Conservation (phyloP, 257 asterid genomes). For the Capsicum rhomboideum region DNA sequence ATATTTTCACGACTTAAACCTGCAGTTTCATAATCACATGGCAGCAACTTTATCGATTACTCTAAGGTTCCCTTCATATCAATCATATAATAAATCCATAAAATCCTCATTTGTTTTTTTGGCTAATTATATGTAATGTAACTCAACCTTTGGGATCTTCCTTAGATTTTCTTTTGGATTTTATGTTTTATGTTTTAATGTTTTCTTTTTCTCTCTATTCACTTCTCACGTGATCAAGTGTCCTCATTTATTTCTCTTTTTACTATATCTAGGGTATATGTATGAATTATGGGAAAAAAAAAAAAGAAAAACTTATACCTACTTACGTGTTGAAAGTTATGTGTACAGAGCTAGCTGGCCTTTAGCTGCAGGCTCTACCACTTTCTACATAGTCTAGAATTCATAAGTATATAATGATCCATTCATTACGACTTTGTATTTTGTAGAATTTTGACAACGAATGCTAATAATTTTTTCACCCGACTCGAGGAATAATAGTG, state of each 20-base stretch:
- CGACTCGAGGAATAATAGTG: neutral
- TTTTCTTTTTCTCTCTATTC: neutral
- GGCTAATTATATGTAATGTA: neutral
- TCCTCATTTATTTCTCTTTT: neutral
- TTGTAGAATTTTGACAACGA: neutral
- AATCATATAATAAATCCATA: neutral
- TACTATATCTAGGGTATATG: too few species aligned
- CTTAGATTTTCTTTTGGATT: constrained; percentile 15
- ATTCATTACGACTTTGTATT: neutral
- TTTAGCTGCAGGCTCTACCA: neutral
- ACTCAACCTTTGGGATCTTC: neutral
- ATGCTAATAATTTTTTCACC: neutral
- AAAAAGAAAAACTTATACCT: neutral
- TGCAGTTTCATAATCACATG: too few species aligned
- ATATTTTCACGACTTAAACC: too few species aligned
- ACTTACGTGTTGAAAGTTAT: neutral
- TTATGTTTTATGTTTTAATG: neutral
- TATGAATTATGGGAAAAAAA: neutral
- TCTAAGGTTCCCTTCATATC: too few species aligned
- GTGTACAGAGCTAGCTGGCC: neutral
- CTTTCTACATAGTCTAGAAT: neutral
- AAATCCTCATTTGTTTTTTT: neutral
- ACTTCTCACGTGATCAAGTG: constrained; percentile 18
- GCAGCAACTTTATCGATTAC: too few species aligned
- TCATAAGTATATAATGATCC: neutral